These are phyloP conservation scores for Candida glucosophila DNA, from an alignment of 1,139 yeast species.

Conservation along the genomic window DNA sequence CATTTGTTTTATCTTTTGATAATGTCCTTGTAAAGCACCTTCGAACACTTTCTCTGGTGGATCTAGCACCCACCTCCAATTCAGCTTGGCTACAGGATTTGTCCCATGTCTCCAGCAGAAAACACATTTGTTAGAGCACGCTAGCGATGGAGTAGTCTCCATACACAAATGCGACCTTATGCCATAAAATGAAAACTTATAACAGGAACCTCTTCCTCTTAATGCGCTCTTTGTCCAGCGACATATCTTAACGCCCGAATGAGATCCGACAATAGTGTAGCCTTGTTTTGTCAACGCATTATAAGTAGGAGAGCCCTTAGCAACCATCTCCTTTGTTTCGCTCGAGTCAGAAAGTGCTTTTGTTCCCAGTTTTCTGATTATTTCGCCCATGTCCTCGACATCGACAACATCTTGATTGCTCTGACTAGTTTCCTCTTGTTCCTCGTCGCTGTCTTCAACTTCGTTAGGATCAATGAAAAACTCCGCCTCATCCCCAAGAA, in stretches of 20 bases:
- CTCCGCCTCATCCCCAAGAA: constrained; percentile 61
- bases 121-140: constrained; percentile 92
- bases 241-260: constrained; percentile 91
- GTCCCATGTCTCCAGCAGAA: constrained; percentile 98
- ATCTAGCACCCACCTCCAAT: constrained; percentile 94
- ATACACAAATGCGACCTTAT: constrained; percentile 85
- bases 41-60: constrained; percentile 75
- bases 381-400: constrained; percentile 77
- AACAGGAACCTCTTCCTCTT: constrained; percentile 91
- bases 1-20: constrained; percentile 86
- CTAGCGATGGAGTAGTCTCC: constrained; percentile 92
- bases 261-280: constrained; percentile 86
- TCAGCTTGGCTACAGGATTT: constrained; percentile 87
- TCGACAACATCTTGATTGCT: constrained; percentile 50
- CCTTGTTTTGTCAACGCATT: constrained; percentile 89
- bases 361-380: constrained; percentile 42
- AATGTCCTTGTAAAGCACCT: constrained; percentile 86
- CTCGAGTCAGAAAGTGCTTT: too few relatives aligned
- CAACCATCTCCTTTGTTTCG: constrained; percentile 76
- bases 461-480: constrained; percentile 38
- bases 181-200: constrained; percentile 87
- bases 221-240: constrained; percentile 95
- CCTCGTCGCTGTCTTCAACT: constrained; percentile 29
- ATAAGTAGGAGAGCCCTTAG: constrained; percentile 81
- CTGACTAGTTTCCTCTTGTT: constrained; percentile 27